phyloP scores from a whole-genome alignment of 2,329 filamentous ascomycete species.

The Phaeoacremonium minimum region DNA sequence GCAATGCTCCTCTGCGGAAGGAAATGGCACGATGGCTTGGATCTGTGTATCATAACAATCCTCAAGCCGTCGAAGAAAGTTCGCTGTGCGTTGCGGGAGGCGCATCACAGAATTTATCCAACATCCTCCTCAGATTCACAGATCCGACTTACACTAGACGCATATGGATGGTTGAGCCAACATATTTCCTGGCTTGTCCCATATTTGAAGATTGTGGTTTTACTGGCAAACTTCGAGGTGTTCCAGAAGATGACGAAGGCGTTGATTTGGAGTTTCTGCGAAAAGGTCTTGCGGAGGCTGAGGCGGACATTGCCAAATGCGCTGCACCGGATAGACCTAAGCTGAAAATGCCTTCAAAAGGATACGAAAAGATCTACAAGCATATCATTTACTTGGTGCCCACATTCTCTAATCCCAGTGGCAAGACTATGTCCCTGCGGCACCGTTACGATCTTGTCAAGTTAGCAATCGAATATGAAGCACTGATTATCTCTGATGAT shows the following conservation, averaged over 20 bases:
- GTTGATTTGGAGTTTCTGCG: conserved; percentile 53
- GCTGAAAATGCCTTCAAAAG: conserved; percentile 43
- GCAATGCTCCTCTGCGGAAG: conserved; percentile 46
- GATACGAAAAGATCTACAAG: conserved; percentile 57
- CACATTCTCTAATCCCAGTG: conserved; percentile 67
- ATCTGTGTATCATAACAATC: conserved; percentile 41
- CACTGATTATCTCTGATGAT: conserved; percentile 63
- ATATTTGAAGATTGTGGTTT: conserved; percentile 65
- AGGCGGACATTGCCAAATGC: conserved; percentile 7
- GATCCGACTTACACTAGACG: conserved; percentile 59
- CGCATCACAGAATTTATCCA: conserved; percentile 61
- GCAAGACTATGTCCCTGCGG: conserved; percentile 56
- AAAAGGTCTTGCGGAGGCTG: conserved; percentile 30
- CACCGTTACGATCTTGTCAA: conserved; percentile 53
- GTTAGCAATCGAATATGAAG: conserved; percentile 60
- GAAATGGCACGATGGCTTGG: conserved; percentile 58
- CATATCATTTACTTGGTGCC: conserved; percentile 67
- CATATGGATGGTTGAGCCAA: conserved; percentile 63
- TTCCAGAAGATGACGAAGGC: conserved; percentile 61
- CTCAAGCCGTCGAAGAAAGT: conserved; percentile 34
- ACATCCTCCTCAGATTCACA: conserved; percentile 59
- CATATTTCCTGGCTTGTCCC: conserved; percentile 61
- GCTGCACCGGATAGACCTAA: conserved; percentile 6
- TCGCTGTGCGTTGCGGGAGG: conserved; percentile 62
- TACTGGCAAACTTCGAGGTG: conserved; percentile 46